Base-by-base conservation (phyloP, 2,329 filamentous ascomycete genomes). In the Aspergillus sp. region DNA sequence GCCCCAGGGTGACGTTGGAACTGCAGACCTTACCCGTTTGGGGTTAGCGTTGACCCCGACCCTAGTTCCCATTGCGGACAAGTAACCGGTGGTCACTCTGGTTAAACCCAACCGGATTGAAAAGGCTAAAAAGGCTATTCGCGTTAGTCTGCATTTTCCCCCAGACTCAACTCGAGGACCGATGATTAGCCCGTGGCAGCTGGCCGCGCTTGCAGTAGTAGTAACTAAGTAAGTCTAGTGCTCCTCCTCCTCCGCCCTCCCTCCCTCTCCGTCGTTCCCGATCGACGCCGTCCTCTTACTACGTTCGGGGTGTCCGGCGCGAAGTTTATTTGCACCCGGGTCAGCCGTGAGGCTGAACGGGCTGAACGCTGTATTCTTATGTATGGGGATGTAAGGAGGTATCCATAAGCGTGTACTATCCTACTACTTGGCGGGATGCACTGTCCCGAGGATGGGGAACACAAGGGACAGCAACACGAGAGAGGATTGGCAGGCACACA, bases 91-190 rank as follows among this genome's bases (percentile, higher is more conserved):
- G 39, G 39, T 43, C n/a, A 43, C 9, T n/a, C 15, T 19, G 39
- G 39, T 43, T 7, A 19, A 10, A n/a, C 15, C 39, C 39, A 13
- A 19, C n/a, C 39, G 39, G 32, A 36, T 2, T 36, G 32, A 36
- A 36, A 36, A 45, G 41, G 41, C 41, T 19, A 23, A 49, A 48
- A 48, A 49, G 45, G 23, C 45, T 49, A 49, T 49, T 49, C 45
- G 12, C 13, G 21, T 49, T 49, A 49, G 23, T 7, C 45, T 25
- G 45, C 47, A 25, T 28, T 50, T 36, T 36, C 32, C 47, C 47
- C 47, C 47, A 50, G 47, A 50, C 47, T 50, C 8, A 28, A 50
- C 47, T 50, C 9, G 47, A 50, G 47, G 47, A 50, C 30, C 8
- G 15, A 50, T 50, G 17, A 45, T 8, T 43, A 43, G 39, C 21